phyloP scores from a whole-genome alignment of 768 basidiomycete species.

The Leccinum rimulosum region DNA sequence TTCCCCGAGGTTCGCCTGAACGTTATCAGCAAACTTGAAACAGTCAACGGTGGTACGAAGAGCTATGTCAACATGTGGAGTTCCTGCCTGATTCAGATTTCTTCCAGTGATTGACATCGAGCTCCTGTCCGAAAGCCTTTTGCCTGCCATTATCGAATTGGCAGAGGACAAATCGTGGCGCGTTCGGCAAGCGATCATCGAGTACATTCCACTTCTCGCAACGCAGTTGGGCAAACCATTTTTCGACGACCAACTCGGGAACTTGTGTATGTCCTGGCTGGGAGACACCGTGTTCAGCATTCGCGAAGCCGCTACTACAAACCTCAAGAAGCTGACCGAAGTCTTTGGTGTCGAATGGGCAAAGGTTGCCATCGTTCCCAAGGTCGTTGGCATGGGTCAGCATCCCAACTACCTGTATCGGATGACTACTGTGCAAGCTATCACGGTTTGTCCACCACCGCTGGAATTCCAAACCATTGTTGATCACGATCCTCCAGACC shows the following conservation, averaged over 20 bases:
- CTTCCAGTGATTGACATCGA: slow-evolving; percentile 94
- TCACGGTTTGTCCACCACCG: slow-evolving; percentile 63
- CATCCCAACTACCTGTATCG: slow-evolving; percentile 96
- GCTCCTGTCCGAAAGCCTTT: slow-evolving; percentile 86
- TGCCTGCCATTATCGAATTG: slow-evolving; percentile 96
- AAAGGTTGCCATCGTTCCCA: slow-evolving; percentile 88
- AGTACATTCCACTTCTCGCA: slow-evolving; percentile 97
- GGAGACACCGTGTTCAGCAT: slow-evolving; percentile 99
- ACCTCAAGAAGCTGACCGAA: slow-evolving; percentile 94
- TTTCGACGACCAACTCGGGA: slow-evolving; percentile 96
- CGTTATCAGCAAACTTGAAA: slow-evolving; percentile 97
- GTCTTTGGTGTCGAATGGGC: slow-evolving; percentile 99
- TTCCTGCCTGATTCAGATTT: slow-evolving; percentile 10
- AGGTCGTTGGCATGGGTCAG: slow-evolving; percentile 94
- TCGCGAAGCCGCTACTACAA: slow-evolving; percentile 95
- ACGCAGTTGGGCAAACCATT: slow-evolving; percentile 96
- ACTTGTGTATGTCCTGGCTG: slow-evolving; percentile 98
- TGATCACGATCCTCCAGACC: slow-evolving; percentile 54
- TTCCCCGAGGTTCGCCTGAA: slow-evolving; percentile 97
- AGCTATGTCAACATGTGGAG: not conserved
- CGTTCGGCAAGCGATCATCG: slow-evolving; percentile 98
- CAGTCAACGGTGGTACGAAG: slow-evolving; percentile 81
- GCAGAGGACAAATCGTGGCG: slow-evolving; percentile 99
- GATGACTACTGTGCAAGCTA: slow-evolving; percentile 99
- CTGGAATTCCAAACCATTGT: not conserved